Evolutionary conservation across 768 basidiomycete genomes (phyloP).

Genomic region (Suillus lakei): DNA sequence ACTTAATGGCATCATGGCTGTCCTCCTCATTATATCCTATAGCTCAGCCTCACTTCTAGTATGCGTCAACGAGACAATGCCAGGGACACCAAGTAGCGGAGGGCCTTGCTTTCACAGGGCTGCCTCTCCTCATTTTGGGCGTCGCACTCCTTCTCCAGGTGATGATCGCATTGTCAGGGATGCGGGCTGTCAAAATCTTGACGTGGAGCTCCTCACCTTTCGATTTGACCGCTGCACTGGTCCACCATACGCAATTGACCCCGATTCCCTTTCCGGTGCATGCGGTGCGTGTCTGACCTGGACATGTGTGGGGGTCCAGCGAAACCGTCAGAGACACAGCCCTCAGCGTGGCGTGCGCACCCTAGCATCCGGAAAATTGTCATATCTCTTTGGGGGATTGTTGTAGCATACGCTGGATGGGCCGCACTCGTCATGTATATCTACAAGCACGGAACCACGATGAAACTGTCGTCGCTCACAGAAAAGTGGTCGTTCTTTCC

Average conservation of each 20-base stretch:
- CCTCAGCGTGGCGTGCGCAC: slow-evolving; percentile 34
- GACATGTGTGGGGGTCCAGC: slow-evolving; percentile 13
- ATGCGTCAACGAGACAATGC: slow-evolving; percentile 23
- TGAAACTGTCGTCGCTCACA: too few species aligned
- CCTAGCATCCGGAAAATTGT: slow-evolving; percentile 23
- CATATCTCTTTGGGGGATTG: slow-evolving; percentile 27
- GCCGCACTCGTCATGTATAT: slow-evolving; percentile 17
- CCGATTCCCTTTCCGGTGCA: slow-evolving; percentile 26
- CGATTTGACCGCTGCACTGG: slow-evolving; percentile 34
- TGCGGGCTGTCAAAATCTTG: slow-evolving; percentile 24
- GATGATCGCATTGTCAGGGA: slow-evolving; percentile 27
- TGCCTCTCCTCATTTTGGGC: slow-evolving; percentile 34
- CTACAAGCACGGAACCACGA: slow-evolving; percentile 12
- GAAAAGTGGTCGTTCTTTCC: slow-evolving; percentile 39
- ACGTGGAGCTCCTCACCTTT: slow-evolving; percentile 40
- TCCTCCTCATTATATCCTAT: slow-evolving; percentile 35
- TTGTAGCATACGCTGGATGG: slow-evolving; percentile 24
- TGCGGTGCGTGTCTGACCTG: slow-evolving; percentile 25
- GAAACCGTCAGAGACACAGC: slow-evolving; percentile 21
- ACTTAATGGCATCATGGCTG: slow-evolving; percentile 27
- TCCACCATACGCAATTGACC: slow-evolving; percentile 29
- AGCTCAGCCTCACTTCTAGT: slow-evolving; percentile 29
- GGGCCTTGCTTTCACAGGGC: slow-evolving; percentile 27
- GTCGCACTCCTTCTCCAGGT: slow-evolving; percentile 28
- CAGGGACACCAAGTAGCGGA: slow-evolving; percentile 11